A percentile compares a stretch with the other conserved stretches of the same genome.
These are phyloP conservation scores for Neofusicoccum cordaticola DNA, from an alignment of 2,329 filamentous ascomycete genomes.

Conservation along the genomic window DNA sequence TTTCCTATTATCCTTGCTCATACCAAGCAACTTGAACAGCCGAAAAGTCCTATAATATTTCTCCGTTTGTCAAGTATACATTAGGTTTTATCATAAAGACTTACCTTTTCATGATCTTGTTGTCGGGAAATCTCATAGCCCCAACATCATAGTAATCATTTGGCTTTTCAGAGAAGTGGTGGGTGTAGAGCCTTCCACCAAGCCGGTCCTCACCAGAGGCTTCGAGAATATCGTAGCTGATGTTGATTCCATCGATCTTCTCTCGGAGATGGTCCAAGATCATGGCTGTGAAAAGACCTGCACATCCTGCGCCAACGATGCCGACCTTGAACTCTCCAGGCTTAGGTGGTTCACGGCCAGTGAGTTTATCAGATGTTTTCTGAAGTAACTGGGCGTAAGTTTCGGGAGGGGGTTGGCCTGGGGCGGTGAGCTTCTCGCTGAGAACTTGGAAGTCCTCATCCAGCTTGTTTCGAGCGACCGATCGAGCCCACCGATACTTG, in stretches of 20 bases:
- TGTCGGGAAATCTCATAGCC: constrained; percentile 41
- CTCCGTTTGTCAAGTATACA: no score
- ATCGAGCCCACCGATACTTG: constrained; percentile 15
- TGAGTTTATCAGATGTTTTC: neutral
- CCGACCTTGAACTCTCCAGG: constrained; percentile 15
- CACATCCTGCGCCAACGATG: constrained; percentile 38
- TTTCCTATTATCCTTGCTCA: neutral
- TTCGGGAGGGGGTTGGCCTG: neutral
- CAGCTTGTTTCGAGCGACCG: constrained; percentile 4
- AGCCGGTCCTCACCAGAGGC: constrained; percentile 25
- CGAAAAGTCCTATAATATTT: neutral
- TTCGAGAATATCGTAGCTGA: constrained; percentile 40
- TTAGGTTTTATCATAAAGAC: neutral
- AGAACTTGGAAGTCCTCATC: neutral
- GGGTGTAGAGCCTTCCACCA: constrained; percentile 38
- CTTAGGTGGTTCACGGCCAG: neutral
- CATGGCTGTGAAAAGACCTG: constrained; percentile 38
- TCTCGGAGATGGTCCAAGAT: constrained; percentile 28
- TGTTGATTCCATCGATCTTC: constrained; percentile 16
- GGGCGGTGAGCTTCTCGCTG: neutral
- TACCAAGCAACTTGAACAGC: neutral
- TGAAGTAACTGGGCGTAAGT: neutral
- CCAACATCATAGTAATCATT: constrained; percentile 45
- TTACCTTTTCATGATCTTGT: constrained; percentile 26
- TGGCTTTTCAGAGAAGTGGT: constrained; percentile 28